A percentile compares a stretch with the other conserved stretches of the same genome.
Evolutionary conservation across 768 basidiomycete genomes (phyloP).

Genomic region (Suillus lakei): DNA sequence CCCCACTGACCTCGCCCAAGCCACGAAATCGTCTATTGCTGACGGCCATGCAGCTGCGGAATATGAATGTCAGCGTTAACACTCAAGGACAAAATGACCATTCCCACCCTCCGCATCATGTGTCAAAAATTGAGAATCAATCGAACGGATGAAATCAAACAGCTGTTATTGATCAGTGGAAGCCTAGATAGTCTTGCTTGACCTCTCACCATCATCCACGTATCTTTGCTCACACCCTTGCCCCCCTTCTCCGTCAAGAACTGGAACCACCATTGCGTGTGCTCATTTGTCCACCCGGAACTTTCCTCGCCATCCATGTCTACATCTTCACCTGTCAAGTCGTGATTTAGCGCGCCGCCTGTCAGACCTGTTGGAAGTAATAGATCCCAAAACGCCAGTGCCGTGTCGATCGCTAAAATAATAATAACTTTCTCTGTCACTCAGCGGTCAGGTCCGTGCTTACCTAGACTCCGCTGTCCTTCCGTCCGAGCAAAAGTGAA

Average conservation of each 20-base stretch:
- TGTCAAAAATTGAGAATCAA: slow-evolving; percentile 71
- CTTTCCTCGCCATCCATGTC: slow-evolving; percentile 46
- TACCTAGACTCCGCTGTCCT: slow-evolving; percentile 82
- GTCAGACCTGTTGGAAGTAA: slow-evolving; percentile 73
- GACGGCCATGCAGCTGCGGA: slow-evolving; percentile 83
- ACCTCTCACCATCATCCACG: slow-evolving; percentile 76
- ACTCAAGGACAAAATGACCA: slow-evolving; percentile 18
- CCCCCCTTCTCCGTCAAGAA: slow-evolving; percentile 65
- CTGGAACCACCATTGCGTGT: slow-evolving; percentile 79
- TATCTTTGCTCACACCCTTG: slow-evolving; percentile 87
- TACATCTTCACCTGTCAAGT: slow-evolving; percentile 47
- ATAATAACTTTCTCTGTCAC: too few species aligned
- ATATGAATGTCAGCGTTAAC: slow-evolving; percentile 14
- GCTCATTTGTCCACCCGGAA: slow-evolving; percentile 65
- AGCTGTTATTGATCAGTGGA: slow-evolving; percentile 51
- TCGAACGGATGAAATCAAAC: slow-evolving; percentile 75
- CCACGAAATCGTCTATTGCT: slow-evolving; percentile 84
- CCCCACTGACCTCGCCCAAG: slow-evolving; percentile 50
- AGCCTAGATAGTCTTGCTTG: slow-evolving; percentile 9
- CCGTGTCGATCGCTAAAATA: slow-evolving; percentile 63
- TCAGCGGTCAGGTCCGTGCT: slow-evolving; percentile 23
- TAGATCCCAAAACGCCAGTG: slow-evolving; percentile 79
- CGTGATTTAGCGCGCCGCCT: slow-evolving; percentile 64
- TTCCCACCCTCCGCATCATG: slow-evolving; percentile 75
- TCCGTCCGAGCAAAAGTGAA: slow-evolving; percentile 79